Conservation (phyloP, 192 early-diverging fungal genomes). For the Podila epigama region DNA sequence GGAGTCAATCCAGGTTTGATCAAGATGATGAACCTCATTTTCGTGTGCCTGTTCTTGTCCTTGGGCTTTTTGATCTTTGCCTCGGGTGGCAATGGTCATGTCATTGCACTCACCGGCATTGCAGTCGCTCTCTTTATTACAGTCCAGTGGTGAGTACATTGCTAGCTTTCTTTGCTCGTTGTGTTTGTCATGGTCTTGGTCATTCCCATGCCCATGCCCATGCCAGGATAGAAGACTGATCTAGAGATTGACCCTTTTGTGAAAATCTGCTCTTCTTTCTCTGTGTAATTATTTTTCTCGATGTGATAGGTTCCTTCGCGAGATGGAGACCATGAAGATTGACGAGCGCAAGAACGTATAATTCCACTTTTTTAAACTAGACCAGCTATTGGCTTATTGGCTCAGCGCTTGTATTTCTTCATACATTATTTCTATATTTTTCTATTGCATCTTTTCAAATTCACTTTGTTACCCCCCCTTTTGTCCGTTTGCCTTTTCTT, state of each 20-base stretch:
- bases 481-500: neutral
- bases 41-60: slow-evolving; percentile 34
- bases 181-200: too few species aligned
- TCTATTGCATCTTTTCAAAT: neutral
- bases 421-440: neutral
- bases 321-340: slow-evolving; percentile 47
- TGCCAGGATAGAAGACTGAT: too few species aligned
- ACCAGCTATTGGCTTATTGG: too few species aligned
- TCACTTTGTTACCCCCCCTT: neutral
- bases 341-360: slow-evolving; percentile 33
- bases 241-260: too few species aligned
- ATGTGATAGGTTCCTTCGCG: slow-evolving; percentile 36
- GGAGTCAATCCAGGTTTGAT: slow-evolving; percentile 43
- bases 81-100: slow-evolving; percentile 35
- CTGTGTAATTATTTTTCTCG: neutral
- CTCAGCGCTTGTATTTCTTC: too few species aligned
- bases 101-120: slow-evolving; percentile 34
- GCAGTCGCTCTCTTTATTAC: slow-evolving; percentile 37
- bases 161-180: too few species aligned
- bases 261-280: neutral
- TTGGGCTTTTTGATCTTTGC: slow-evolving; percentile 40
- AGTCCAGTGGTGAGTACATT: slow-evolving; percentile 41
- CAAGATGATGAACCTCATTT: slow-evolving; percentile 36
- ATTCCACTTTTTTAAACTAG: too few species aligned
- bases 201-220: too few species aligned